Percentiles rank a stretch among this genome's conserved stretches.
Evolutionary conservation across 768 basidiomycete genomes (phyloP).

Genomic region (Russula foetens): DNA sequence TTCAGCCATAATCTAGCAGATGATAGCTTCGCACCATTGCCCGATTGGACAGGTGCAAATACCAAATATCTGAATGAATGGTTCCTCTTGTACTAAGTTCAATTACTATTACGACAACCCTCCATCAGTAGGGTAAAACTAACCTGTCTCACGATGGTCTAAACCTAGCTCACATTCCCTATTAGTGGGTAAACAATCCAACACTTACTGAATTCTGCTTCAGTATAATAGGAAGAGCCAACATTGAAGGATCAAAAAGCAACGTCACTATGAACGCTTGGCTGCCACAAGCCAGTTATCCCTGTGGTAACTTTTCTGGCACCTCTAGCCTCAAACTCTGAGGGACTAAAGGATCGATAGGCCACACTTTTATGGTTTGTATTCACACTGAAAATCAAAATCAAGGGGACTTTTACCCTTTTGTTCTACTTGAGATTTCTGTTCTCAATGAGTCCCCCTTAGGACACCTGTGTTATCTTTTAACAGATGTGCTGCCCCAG

Average conservation of each 20-base stretch:
- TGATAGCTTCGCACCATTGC: conserved; percentile 75
- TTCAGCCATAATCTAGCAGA: conserved; percentile 81
- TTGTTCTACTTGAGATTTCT: no score
- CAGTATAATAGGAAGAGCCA: conserved; percentile 76
- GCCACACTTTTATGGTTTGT: no score
- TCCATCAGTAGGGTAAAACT: conserved; percentile 82
- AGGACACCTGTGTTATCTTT: no score
- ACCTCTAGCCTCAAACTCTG: conserved; percentile 74
- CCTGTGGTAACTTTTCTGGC: conserved; percentile 75
- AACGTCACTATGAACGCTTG: conserved; percentile 80
- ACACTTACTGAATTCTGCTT: conserved; percentile 75
- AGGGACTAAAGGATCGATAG: no score
- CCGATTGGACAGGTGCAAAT: conserved; percentile 72
- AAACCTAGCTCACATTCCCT: conserved; percentile 78
- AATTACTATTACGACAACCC: conserved; percentile 69
- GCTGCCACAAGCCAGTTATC: conserved; percentile 77
- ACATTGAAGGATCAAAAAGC: conserved; percentile 80
- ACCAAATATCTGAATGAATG: conserved; percentile 78
- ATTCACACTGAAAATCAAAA: no score
- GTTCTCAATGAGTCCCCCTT: no score
- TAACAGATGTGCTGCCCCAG: no score
- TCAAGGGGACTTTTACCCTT: no score
- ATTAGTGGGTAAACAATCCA: conserved; percentile 78
- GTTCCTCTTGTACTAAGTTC: conserved; percentile 80
- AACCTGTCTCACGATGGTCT: conserved; percentile 81